Conservation (phyloP, 1,139 yeast species). For the Candida sp. region DNA sequence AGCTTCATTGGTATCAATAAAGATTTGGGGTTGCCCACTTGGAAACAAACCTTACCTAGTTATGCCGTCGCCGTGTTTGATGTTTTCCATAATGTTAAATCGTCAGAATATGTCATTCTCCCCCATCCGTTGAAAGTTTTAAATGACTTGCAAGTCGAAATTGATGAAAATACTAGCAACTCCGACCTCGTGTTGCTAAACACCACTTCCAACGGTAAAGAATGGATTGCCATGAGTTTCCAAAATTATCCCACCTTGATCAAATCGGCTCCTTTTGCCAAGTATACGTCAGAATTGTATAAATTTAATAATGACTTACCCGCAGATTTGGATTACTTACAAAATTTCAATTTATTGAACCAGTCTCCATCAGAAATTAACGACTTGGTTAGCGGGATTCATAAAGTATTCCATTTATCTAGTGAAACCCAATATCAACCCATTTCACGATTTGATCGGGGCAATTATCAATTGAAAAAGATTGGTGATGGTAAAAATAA, state of each 20-base stretch:
- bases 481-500: slow-evolving; percentile 24
- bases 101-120: slow-evolving; percentile 40
- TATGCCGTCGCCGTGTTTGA: slow-evolving; percentile 75
- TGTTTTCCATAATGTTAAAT: slow-evolving; percentile 41
- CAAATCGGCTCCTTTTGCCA: slow-evolving; percentile 70
- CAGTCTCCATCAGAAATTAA: slow-evolving; percentile 19
- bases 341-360: slow-evolving; percentile 17
- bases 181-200: slow-evolving; percentile 57
- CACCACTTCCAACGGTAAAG: slow-evolving; percentile 53
- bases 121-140: slow-evolving; percentile 64
- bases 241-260: slow-evolving; percentile 75
- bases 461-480: slow-evolving; percentile 13
- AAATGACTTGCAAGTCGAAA: slow-evolving; percentile 27
- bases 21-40: slow-evolving; percentile 63
- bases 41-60: slow-evolving; percentile 72
- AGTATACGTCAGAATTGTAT: slow-evolving; percentile 43
- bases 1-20: slow-evolving; percentile 66
- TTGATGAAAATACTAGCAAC: slow-evolving; percentile 24
- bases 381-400: slow-evolving; percentile 50
- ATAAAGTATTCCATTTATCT: slow-evolving; percentile 33
- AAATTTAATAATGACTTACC: slow-evolving; percentile 16
- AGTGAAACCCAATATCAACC: slow-evolving; percentile 38
- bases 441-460: slow-evolving; percentile 21
- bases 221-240: slow-evolving; percentile 90
- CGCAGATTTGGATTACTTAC: slow-evolving; percentile 8